Base-by-base conservation (phyloP, 1,139 yeast species). In the Candida glucosophila region DNA sequence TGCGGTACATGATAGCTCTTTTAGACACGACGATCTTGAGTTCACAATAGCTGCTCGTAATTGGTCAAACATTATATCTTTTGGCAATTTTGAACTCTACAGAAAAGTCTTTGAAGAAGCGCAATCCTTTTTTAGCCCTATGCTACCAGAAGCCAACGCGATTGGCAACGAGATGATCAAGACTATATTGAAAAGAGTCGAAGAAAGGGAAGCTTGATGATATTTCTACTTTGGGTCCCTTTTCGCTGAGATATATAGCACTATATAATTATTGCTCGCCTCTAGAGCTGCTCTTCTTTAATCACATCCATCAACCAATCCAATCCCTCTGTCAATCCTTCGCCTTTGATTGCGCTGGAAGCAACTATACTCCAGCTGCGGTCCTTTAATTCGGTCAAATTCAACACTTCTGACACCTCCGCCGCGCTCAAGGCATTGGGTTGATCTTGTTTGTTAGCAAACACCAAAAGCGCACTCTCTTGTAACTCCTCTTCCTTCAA, bases 341-440 rank as follows among this genome's bases (percentile, higher is more conserved):
- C 96, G 24, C 98, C 98, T 39, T 85, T 80, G 33, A 88, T 74
- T 14, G 98, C 98, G 58, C 95, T 81, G 40, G 95, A 81, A 4
- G 96, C 96, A 35, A 88, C 95, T 37, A 90, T 90, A 44, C 95
- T 83, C 98, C 98, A 90, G 49, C 94, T 82, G 51, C 98, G 72
- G 53, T 90, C 98, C 54, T 88, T 88, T 49, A 90, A 67, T 31
- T 83, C 93, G 4, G 88, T 86, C 39, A 90, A 60, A 35, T 79
- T 78, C 38, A 90, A 66, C 10, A 93, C 88, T 40, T 82, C 85
- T 2, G 94, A 78, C 8, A 90, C 96, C 46, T 90, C 96, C 5
- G 95, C 90, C 1, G 96, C 96, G 14, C 86, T 73, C 62, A 88
- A 62, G 1, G 98, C 97, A 7, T 94, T 95, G 1, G 93, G 82